phyloP scores from a whole-genome alignment of 129 eudicot species.

The Helianthus tuberosus region DNA sequence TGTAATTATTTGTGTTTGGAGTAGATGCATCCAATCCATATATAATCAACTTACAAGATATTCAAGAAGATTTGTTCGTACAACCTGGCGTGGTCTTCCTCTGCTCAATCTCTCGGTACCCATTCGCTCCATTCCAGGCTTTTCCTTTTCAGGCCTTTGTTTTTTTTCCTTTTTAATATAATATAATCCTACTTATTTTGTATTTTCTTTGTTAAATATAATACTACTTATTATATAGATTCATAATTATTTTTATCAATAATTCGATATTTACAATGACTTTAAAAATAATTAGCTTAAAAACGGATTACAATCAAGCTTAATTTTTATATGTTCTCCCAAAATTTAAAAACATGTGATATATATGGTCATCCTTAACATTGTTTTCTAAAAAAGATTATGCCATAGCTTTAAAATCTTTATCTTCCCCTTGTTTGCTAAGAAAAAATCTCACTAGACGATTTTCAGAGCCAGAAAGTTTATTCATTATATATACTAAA shows the following conservation, averaged over 20 bases:
- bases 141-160: slow-evolving; percentile 22
- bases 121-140: slow-evolving; percentile 22
- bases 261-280: no score
- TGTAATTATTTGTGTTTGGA: no score
- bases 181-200: not conserved
- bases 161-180: not conserved
- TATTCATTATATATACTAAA: no score
- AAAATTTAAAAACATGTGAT: not conserved
- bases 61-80: slow-evolving; percentile 23
- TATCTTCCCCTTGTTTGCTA: no score
- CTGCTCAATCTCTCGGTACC: slow-evolving; percentile 25
- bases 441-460: no score
- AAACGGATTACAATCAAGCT: not conserved
- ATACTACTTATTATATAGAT: not conserved
- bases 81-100: slow-evolving; percentile 34
- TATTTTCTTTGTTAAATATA: not conserved
- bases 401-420: no score
- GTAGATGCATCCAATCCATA: no score
- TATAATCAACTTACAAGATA: not conserved
- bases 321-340: not conserved
- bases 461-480: no score
- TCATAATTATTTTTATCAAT: no score
- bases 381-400: not conserved
- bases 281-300: no score
- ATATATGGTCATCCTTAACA: not conserved